Evolutionary conservation across 2,329 filamentous ascomycete species (phyloP).

Genomic region (Penicillium crustosum): DNA sequence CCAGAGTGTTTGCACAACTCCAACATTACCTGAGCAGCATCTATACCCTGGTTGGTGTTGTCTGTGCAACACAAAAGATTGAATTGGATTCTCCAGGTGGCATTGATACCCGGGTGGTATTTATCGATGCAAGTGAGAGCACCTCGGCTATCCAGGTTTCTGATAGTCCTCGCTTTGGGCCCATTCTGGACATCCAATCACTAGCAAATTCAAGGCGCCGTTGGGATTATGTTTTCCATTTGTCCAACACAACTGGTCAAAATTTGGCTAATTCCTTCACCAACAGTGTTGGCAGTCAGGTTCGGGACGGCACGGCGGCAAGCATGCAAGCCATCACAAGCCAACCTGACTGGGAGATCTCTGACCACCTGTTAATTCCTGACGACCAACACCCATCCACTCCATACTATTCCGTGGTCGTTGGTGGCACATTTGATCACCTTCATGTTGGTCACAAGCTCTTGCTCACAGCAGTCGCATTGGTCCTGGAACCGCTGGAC

Average conservation of each 20-base stretch:
- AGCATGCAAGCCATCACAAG: slow-evolving; percentile 24
- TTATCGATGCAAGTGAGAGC: slow-evolving; percentile 58
- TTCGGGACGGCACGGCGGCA: slow-evolving; percentile 21
- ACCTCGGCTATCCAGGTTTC: slow-evolving; percentile 25
- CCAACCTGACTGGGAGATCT: slow-evolving; percentile 23
- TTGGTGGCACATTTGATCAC: slow-evolving; percentile 96
- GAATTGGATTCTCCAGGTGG: slow-evolving; percentile 66
- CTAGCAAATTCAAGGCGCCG: slow-evolving; percentile 43
- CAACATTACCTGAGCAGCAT: slow-evolving; percentile 73
- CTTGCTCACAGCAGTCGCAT: slow-evolving; percentile 81
- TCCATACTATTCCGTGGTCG: slow-evolving; percentile 64
- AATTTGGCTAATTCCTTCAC: slow-evolving; percentile 35
- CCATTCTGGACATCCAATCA: slow-evolving; percentile 51
- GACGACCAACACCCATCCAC: slow-evolving; percentile 17
- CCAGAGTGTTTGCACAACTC: slow-evolving; percentile 63
- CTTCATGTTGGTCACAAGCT: slow-evolving; percentile 94
- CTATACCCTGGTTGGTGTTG: slow-evolving; percentile 73
- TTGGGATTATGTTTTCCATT: slow-evolving; percentile 36
- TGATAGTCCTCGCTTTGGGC: slow-evolving; percentile 41
- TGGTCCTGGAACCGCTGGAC: slow-evolving; percentile 60
- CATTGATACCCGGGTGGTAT: slow-evolving; percentile 72
- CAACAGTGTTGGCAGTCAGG: slow-evolving; percentile 32
- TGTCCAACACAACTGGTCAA: slow-evolving; percentile 30
- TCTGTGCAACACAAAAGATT: slow-evolving; percentile 65
- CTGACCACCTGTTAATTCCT: slow-evolving; percentile 24